Evolutionary conservation across 2,329 filamentous ascomycete genomes (phyloP).

Genomic region (Nemania diffusa): DNA sequence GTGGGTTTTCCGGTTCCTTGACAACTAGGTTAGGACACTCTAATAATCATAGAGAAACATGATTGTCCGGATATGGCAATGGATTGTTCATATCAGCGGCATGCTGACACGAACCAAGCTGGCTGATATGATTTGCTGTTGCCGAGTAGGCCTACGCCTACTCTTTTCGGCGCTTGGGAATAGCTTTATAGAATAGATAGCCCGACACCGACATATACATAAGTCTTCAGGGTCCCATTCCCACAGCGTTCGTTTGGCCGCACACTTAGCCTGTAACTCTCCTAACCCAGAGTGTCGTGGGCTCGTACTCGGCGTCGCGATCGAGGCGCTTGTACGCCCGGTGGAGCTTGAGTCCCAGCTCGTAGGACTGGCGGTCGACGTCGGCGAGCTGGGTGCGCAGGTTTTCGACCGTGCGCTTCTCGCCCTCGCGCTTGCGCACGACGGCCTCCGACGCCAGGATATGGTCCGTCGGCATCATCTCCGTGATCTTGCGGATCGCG

Average conservation of each 20-base stretch:
- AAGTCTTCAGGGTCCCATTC: not conserved
- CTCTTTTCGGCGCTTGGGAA: not conserved
- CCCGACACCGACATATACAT: not conserved
- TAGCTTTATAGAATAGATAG: not conserved
- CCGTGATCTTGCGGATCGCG: conserved; percentile 80
- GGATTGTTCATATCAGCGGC: not conserved
- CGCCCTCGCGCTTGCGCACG: conserved; percentile 62
- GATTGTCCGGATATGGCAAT: not conserved
- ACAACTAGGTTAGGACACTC: not conserved
- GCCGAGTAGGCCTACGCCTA: not conserved
- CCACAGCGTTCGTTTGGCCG: not conserved
- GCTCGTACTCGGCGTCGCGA: conserved; percentile 71
- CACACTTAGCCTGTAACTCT: conserved; percentile 71
- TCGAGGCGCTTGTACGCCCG: conserved; percentile 80
- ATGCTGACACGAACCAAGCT: not conserved
- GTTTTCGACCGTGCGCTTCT: conserved; percentile 73
- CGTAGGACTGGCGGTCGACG: conserved; percentile 79
- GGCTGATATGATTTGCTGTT: too few relatives aligned
- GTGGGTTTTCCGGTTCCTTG: not conserved
- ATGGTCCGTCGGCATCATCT: conserved; percentile 78
- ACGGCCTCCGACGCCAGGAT: conserved; percentile 75
- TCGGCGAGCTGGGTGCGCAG: conserved; percentile 76
- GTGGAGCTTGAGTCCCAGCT: conserved; percentile 79
- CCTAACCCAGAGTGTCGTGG: conserved; percentile 79
- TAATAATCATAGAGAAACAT: not conserved